Percentiles rank a stretch among this genome's conserved stretches.
phyloP scores from a whole-genome alignment of 2,329 filamentous ascomycete species.

The Pseudocercospora macadamiae region DNA sequence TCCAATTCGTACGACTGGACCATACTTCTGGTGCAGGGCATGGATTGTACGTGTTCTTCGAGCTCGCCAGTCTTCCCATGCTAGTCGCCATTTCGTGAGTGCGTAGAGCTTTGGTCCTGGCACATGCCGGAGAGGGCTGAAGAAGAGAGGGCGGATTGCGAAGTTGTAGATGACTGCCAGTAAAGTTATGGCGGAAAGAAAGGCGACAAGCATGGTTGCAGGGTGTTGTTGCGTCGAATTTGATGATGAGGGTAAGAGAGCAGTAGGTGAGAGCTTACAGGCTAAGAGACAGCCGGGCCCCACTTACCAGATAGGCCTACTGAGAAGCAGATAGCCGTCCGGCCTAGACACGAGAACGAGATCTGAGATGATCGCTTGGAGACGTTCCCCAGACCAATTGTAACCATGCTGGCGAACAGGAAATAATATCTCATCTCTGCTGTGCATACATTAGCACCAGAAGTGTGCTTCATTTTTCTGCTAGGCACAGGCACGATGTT shows the following conservation, averaged over 20 bases:
- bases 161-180: conserved; percentile 10
- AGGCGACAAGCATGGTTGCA: not conserved
- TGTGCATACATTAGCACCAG: too few species aligned
- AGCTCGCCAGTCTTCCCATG: conserved; percentile 50
- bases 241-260: not conserved
- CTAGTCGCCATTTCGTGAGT: conserved; percentile 51
- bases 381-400: too few species aligned
- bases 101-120: conserved; percentile 48
- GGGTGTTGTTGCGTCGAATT: not conserved
- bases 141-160: conserved; percentile 20
- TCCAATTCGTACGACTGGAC: conserved; percentile 52
- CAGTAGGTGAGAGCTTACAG: not conserved
- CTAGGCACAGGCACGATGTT: not conserved
- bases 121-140: conserved; percentile 28
- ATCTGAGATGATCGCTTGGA: too few species aligned
- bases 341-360: not conserved
- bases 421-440: too few species aligned
- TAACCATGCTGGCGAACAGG: too few species aligned
- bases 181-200: not conserved
- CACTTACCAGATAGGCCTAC: not conserved
- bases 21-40: conserved; percentile 50
- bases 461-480: too few species aligned
- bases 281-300: not conserved
- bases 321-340: not conserved
- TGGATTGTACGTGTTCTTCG: conserved; percentile 48